Evolutionary conservation across 2,329 filamentous ascomycete genomes (phyloP).

Genomic region (Monosporascus sp.): DNA sequence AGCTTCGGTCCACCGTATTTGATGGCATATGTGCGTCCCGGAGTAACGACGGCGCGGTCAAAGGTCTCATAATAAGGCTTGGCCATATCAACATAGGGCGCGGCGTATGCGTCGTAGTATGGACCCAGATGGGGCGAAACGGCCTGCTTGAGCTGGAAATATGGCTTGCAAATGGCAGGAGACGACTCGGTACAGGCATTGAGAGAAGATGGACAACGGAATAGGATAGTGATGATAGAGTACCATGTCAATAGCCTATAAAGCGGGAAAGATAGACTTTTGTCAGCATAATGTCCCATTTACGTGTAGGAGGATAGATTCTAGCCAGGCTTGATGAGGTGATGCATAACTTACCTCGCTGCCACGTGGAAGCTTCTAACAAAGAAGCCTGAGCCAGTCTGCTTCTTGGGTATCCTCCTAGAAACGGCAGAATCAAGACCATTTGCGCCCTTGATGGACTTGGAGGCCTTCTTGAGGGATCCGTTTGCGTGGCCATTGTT

Average conservation of each 20-base stretch:
- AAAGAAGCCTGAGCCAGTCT: neutral
- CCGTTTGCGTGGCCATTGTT: constrained; percentile 2
- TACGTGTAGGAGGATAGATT: too few species aligned
- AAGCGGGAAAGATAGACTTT: constrained; percentile 5
- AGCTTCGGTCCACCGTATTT: constrained; percentile 73
- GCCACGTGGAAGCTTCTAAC: neutral
- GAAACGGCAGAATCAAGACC: neutral
- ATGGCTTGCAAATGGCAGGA: constrained; percentile 77
- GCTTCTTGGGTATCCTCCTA: neutral
- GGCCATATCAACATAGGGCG: constrained; percentile 72
- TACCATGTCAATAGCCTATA: constrained; percentile 79
- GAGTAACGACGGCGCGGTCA: constrained; percentile 62
- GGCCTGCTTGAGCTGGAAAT: constrained; percentile 60
- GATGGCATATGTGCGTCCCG: constrained; percentile 61
- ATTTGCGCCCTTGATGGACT: neutral
- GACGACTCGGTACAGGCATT: constrained; percentile 64
- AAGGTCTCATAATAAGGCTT: constrained; percentile 68
- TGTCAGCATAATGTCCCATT: neutral
- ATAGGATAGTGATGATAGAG: constrained; percentile 70
- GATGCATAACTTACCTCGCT: neutral
- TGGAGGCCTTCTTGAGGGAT: neutral
- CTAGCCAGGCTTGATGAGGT: neutral
- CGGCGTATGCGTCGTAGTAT: constrained; percentile 81
- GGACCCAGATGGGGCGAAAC: constrained; percentile 73
- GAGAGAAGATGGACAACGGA: constrained; percentile 72